Conservation (phyloP, 2,329 filamentous ascomycete genomes). For the Macroventuria anomochaeta region DNA sequence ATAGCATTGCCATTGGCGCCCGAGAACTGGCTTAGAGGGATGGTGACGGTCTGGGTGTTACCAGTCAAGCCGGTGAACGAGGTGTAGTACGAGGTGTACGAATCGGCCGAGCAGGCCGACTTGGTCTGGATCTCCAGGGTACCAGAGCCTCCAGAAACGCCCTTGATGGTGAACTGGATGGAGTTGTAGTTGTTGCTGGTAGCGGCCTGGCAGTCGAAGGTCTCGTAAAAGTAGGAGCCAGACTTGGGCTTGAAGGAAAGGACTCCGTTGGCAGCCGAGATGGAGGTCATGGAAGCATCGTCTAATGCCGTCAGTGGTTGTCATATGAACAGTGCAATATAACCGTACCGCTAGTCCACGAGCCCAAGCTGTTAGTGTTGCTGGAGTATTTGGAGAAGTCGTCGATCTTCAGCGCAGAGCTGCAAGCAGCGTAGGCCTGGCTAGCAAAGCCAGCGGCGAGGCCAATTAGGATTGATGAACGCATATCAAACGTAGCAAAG, state of each 20-base stretch:
- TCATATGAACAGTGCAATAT: no score
- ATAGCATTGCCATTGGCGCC: constrained; percentile 60
- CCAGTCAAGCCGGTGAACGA: constrained; percentile 58
- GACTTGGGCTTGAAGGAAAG: constrained; percentile 59
- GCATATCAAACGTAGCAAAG: constrained; percentile 39
- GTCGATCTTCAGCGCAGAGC: constrained; percentile 45
- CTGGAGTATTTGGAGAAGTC: constrained; percentile 48
- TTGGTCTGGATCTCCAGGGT: constrained; percentile 58
- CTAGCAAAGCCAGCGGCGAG: constrained; percentile 40
- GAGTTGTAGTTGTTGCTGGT: constrained; percentile 56
- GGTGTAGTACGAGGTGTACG: constrained; percentile 55
- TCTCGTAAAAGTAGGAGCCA: constrained; percentile 62
- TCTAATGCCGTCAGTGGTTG: constrained; percentile 45
- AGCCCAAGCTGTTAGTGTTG: constrained; percentile 46
- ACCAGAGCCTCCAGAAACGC: constrained; percentile 51
- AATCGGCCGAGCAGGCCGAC: constrained; percentile 51
- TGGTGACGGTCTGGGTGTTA: constrained; percentile 56
- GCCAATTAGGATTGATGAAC: constrained; percentile 38
- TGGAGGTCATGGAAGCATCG: constrained; percentile 57
- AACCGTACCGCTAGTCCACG: constrained; percentile 46
- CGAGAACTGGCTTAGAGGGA: constrained; percentile 59
- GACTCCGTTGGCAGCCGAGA: constrained; percentile 52
- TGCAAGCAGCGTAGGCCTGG: constrained; percentile 45
- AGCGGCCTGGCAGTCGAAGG: constrained; percentile 57
- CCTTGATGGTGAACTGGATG: constrained; percentile 57